Percentiles rank a stretch among this genome's conserved stretches.
Evolutionary conservation across 805 yeast species (phyloP).

Genomic region (Myxozyma nipponensis): DNA sequence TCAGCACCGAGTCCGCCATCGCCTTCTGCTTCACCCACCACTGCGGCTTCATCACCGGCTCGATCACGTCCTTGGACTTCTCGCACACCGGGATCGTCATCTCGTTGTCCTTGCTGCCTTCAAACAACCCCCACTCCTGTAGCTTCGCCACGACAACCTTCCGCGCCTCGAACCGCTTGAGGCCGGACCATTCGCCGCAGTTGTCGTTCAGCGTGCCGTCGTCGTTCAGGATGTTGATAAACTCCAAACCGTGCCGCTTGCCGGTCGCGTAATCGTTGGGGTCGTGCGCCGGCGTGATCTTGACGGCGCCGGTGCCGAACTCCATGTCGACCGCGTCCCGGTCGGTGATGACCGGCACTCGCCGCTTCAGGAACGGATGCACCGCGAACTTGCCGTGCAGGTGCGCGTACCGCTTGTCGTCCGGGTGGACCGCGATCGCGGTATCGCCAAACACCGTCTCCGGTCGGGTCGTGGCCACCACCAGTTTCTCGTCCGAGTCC

Average conservation of each 20-base stretch:
- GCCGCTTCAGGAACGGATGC: conserved; percentile 85
- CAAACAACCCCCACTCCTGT: conserved; percentile 65
- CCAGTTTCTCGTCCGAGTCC: conserved; percentile 74
- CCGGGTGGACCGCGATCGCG: conserved; percentile 95
- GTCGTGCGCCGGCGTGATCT: conserved; percentile 98
- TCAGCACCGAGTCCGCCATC: conserved; percentile 83
- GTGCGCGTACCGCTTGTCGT: conserved; percentile 87
- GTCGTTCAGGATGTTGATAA: conserved; percentile 86
- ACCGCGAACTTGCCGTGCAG: conserved; percentile 87
- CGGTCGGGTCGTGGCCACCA: conserved; percentile 98
- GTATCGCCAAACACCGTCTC: conserved; percentile 98
- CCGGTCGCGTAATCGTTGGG: conserved; percentile 95
- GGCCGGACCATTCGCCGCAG: conserved; percentile 90
- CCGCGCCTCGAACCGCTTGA: conserved; percentile 94
- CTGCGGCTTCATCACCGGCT: conserved; percentile 95
- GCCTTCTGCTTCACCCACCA: conserved; percentile 96
- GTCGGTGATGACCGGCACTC: conserved; percentile 85
- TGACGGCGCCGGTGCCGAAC: conserved; percentile 99
- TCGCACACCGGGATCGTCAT: conserved; percentile 94
- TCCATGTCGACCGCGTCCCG: conserved; percentile 97
- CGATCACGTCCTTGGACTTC: conserved; percentile 95
- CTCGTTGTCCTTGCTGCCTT: conserved; percentile 89
- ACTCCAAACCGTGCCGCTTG: conserved; percentile 84
- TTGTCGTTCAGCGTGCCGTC: conserved; percentile 85
- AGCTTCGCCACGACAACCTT: conserved; percentile 72